Base-by-base conservation (phyloP, 2,329 filamentous ascomycete genomes). In the Clarireedia paspali region DNA sequence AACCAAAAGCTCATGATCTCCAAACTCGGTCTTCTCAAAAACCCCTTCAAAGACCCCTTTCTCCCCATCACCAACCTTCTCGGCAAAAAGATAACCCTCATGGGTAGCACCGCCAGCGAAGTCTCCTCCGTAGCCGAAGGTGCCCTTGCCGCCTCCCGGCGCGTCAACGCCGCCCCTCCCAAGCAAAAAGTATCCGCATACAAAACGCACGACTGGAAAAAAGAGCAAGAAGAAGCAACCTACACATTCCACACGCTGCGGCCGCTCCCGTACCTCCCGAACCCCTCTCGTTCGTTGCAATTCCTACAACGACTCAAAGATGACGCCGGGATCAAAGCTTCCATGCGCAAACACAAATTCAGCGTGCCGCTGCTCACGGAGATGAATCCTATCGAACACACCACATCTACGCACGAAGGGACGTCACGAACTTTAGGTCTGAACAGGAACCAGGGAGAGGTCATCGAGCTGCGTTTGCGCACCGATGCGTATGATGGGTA, bases 401-500 rank as follows among this genome's bases (percentile, higher is more conserved):
- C 91, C 0, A 70, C 79, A 60, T 71, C 75, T 1, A 88, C 82
- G 3, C 86, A 89, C 66, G 87, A 94, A 65, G 80, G 81, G 47
- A 80, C 78, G n/a, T 84, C 84, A 50, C 80, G 89, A 46, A 91
- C 89, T 1, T 73, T 97, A 0, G 94, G 94, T 0, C 70, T 97
- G 42, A 99, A 99, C 68, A 78, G 90, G 10, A 96, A 97, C 68
- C 72, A 77, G 2, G 94, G 94, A 58, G 87, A 96, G 70, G 89
- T 90, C 1, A 96, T 99, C 56, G 91, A 97, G 76, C 72, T 99
- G 59, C 78, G 94, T 0, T 73, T 99, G 38, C 78, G 94, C n/a
- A 97, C 94, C 1, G 94, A 99, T 72, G 89, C 88, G 2, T 90
- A 94, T 69, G 91, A 96, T 70, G 94, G 94, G 0, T 97, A 96